These are phyloP conservation scores for Gnaphalium uliginosum DNA, from an alignment of 129 eudicot genomes.

Conservation along the genomic window DNA sequence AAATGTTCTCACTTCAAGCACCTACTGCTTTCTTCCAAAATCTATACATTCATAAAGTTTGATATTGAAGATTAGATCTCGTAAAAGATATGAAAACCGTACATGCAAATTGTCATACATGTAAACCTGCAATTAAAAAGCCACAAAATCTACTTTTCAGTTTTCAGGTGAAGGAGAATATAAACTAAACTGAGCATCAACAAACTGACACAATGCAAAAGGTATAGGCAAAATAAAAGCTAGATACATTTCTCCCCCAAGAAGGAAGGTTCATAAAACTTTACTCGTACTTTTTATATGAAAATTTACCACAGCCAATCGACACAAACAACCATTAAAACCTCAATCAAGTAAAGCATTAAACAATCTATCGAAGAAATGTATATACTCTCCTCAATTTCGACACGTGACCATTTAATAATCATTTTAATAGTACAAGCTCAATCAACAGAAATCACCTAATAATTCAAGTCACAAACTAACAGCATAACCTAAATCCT, in stretches of 20 bases:
- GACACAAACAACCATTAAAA: not conserved
- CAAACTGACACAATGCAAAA: conserved; percentile 34
- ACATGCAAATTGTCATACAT: conserved; percentile 12
- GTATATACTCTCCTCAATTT: conserved; percentile 30
- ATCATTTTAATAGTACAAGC: conserved; percentile 18
- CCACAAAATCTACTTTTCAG: conserved; percentile 26
- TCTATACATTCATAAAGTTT: conserved; percentile 11
- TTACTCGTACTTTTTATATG: conserved; percentile 12
- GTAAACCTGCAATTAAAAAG: conserved; percentile 32
- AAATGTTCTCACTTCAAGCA: conserved; percentile 26
- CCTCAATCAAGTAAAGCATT: conserved; percentile 14
- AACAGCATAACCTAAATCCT: not conserved
- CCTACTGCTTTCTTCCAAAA: conserved; percentile 17
- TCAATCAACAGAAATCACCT: conserved; percentile 14
- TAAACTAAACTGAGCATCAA: conserved; percentile 9
- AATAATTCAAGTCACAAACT: not conserved
- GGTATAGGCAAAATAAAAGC: conserved; percentile 31
- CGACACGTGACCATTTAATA: conserved; percentile 18
- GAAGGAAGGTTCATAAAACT: conserved; percentile 33
- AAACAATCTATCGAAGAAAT: conserved; percentile 29
- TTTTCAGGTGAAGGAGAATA: conserved; percentile 10
- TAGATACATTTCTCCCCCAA: conserved; percentile 37
- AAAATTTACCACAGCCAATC: conserved; percentile 6
- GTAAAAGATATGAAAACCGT: not conserved
- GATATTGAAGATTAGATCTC: conserved; percentile 15